phyloP scores from a whole-genome alignment of 2,329 filamentous ascomycete genomes.

The Aspergillus uvarum region DNA sequence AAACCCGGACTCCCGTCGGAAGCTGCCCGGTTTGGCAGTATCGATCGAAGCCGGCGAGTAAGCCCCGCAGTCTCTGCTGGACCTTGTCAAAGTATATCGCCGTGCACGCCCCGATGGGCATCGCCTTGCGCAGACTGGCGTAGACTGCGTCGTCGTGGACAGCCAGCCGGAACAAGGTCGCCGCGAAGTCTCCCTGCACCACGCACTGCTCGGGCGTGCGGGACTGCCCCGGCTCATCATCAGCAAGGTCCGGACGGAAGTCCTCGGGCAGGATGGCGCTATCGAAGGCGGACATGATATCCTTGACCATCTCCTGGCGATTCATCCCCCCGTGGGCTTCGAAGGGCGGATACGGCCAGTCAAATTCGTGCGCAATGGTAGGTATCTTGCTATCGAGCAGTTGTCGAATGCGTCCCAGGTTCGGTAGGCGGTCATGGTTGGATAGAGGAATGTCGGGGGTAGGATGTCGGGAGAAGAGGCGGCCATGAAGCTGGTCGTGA shows the following conservation, averaged over 20 bases:
- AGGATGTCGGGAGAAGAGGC: conserved; percentile 31
- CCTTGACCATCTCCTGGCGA: conserved; percentile 41
- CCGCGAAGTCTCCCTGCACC: conserved; percentile 46
- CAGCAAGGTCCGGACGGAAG: conserved; percentile 40
- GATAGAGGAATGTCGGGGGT: conserved; percentile 31
- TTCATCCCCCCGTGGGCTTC: conserved; percentile 33
- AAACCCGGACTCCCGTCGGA: conserved; percentile 18
- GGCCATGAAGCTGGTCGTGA: conserved; percentile 41
- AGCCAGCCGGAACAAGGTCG: conserved; percentile 47
- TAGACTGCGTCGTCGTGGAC: conserved; percentile 47
- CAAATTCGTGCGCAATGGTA: conserved; percentile 31
- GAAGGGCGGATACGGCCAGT: conserved; percentile 37
- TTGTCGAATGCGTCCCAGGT: conserved; percentile 32
- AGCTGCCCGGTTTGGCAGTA: conserved; percentile 38
- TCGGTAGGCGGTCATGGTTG: conserved; percentile 32
- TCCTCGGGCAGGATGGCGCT: conserved; percentile 42
- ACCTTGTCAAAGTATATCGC: conserved; percentile 48
- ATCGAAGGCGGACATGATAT: conserved; percentile 49
- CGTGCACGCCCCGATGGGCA: conserved; percentile 43
- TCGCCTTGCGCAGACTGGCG: conserved; percentile 42
- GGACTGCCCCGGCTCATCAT: conserved; percentile 31
- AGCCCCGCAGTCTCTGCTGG: conserved; percentile 33
- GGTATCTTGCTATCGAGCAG: conserved; percentile 35
- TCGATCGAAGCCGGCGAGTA: conserved; percentile 41
- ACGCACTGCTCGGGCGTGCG: conserved; percentile 44